These are phyloP conservation scores for Nicotiana noctiflora DNA, from an alignment of 257 asterid species.

Conservation along the genomic window DNA sequence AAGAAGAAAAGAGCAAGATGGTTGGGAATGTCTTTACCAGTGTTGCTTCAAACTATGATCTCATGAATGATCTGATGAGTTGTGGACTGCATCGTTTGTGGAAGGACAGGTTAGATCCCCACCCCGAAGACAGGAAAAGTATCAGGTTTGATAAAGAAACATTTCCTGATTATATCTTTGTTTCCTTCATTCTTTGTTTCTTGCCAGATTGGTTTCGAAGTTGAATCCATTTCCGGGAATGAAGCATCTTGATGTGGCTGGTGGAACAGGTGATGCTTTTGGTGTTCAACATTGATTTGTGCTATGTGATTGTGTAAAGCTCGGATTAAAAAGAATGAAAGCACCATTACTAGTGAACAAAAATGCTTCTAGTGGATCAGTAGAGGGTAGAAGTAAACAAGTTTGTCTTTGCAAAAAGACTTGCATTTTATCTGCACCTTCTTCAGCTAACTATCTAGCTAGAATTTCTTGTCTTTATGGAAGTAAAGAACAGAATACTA, in stretches of 20 bases:
- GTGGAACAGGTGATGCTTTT: slow-evolving; percentile 73
- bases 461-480: neutral
- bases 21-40: slow-evolving; percentile 84
- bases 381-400: neutral
- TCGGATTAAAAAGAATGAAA: neutral
- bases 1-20: slow-evolving; percentile 77
- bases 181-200: neutral
- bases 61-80: slow-evolving; percentile 95
- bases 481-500: neutral
- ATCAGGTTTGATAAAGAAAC: neutral
- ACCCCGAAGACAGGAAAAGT: neutral
- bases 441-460: neutral
- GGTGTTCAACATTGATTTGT: neutral
- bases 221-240: slow-evolving; percentile 93
- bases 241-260: slow-evolving; percentile 99
- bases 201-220: slow-evolving; percentile 63
- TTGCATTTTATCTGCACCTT: neutral
- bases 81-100: slow-evolving; percentile 87
- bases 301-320: neutral
- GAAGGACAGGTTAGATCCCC: slow-evolving; percentile 68
- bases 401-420: neutral
- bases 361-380: neutral
- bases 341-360: neutral
- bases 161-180: neutral
- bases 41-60: slow-evolving; percentile 81